Percentiles rank a stretch among this genome's conserved stretches.
These are phyloP conservation scores for Penicillium sp. DNA, from an alignment of 2,329 filamentous ascomycete genomes.

Conservation along the genomic window DNA sequence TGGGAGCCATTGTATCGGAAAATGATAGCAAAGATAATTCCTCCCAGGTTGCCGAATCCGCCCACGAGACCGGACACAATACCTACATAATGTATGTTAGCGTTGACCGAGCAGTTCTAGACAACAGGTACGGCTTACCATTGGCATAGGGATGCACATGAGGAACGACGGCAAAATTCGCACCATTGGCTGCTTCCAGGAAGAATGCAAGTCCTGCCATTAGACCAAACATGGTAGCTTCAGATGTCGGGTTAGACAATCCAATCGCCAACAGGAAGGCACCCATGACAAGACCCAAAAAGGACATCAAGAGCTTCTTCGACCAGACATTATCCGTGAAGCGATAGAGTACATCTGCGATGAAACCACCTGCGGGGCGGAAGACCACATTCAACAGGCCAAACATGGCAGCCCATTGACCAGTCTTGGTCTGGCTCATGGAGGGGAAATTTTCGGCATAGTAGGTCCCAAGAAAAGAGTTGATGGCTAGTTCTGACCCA, in stretches of 20 bases:
- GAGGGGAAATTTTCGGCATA: conserved; percentile 56
- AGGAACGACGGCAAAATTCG: conserved; percentile 81
- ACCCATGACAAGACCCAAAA: conserved; percentile 56
- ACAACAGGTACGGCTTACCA: conserved; percentile 47
- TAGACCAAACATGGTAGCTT: conserved; percentile 70
- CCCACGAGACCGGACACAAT: conserved; percentile 74
- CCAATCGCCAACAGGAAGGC: conserved; percentile 63
- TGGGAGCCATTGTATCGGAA: conserved; percentile 70
- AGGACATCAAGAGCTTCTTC: conserved; percentile 63
- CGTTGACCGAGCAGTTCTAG: not conserved
- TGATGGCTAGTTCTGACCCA: conserved; percentile 59
- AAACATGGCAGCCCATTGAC: conserved; percentile 57
- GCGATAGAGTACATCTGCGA: conserved; percentile 57
- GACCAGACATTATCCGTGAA: conserved; percentile 54
- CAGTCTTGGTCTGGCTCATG: conserved; percentile 55
- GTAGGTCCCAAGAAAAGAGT: conserved; percentile 59
- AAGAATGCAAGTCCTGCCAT: conserved; percentile 76
- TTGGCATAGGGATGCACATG: conserved; percentile 83
- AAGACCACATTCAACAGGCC: conserved; percentile 52
- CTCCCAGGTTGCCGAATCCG: conserved; percentile 78
- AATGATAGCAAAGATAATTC: conserved; percentile 77
- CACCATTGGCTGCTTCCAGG: conserved; percentile 78
- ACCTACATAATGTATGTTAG: conserved; percentile 28
- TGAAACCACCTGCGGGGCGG: conserved; percentile 50
- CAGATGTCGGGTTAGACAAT: conserved; percentile 58